These are phyloP conservation scores for Cytospora piceae DNA, from an alignment of 2,329 filamentous ascomycete species.

Conservation along the genomic window DNA sequence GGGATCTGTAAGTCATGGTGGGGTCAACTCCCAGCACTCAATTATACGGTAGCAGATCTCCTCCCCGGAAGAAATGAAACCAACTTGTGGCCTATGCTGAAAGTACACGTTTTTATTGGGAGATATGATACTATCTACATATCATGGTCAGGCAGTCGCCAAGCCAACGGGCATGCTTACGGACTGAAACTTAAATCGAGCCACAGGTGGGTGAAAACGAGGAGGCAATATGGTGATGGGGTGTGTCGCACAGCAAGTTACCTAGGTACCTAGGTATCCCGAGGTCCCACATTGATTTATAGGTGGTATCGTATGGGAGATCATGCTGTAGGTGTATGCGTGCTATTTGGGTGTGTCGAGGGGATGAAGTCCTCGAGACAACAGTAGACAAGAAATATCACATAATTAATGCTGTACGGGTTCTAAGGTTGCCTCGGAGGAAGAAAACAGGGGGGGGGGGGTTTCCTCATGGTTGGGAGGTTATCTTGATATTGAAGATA, in stretches of 20 bases:
- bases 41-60: neutral
- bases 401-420: no score
- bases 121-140: neutral
- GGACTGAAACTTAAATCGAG: neutral
- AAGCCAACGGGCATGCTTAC: neutral
- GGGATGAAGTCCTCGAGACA: no score
- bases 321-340: neutral
- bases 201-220: neutral
- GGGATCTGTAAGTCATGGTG: conserved; percentile 14
- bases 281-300: neutral
- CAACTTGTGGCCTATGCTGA: neutral
- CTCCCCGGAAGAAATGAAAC: neutral
- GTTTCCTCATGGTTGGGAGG: neutral
- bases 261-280: neutral
- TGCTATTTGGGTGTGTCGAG: neutral
- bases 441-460: no score
- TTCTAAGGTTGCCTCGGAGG: no score
- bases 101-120: neutral
- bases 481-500: neutral
- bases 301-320: neutral
- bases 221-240: neutral
- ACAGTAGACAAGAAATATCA: no score
- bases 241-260: neutral
- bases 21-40: conserved; percentile 6
- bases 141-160: neutral